Conservation (phyloP, 2,329 filamentous ascomycete species). For the Ophiostoma quercus region DNA sequence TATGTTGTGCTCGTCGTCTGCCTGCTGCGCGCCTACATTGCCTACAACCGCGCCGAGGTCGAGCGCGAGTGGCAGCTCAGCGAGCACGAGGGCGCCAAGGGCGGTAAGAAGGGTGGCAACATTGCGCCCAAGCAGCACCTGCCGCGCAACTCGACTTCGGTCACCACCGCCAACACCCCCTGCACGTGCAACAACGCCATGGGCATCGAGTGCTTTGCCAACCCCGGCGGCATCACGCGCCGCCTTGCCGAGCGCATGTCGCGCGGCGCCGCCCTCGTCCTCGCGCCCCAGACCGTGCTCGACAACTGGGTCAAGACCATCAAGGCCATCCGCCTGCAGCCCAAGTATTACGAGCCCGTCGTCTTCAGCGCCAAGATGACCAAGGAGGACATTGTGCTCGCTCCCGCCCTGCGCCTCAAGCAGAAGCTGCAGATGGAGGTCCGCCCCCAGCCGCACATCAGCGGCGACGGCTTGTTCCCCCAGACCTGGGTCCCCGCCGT, state of each 20-base stretch:
- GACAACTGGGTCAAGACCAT: conserved; percentile 29
- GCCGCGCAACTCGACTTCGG: neutral
- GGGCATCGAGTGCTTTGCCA: conserved; percentile 30
- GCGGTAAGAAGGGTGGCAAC: conserved; percentile 18
- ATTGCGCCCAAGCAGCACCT: conserved; percentile 25
- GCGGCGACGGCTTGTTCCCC: conserved; percentile 25
- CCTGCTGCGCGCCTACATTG: conserved; percentile 26
- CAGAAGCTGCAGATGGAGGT: conserved; percentile 27
- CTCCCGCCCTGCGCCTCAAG: conserved; percentile 26
- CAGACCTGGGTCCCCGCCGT: conserved; percentile 22
- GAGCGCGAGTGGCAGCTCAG: conserved; percentile 28
- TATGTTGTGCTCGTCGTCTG: conserved; percentile 27
- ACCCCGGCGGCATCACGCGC: conserved; percentile 27
- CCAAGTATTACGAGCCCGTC: conserved; percentile 27
- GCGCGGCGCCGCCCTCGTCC: conserved; percentile 27
- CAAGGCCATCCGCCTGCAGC: conserved; percentile 24
- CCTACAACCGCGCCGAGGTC: conserved; percentile 29
- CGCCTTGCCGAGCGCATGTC: conserved; percentile 26
- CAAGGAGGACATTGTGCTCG: conserved; percentile 26
- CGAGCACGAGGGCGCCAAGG: conserved; percentile 22
- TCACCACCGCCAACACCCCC: neutral
- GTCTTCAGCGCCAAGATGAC: conserved; percentile 26
- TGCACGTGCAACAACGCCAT: conserved; percentile 28
- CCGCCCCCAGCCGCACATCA: conserved; percentile 12
- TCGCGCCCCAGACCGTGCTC: conserved; percentile 28